Percentiles rank a stretch among this genome's conserved stretches.
Conservation (phyloP, 2,329 filamentous ascomycete species). For the Colletotrichum destructivum region DNA sequence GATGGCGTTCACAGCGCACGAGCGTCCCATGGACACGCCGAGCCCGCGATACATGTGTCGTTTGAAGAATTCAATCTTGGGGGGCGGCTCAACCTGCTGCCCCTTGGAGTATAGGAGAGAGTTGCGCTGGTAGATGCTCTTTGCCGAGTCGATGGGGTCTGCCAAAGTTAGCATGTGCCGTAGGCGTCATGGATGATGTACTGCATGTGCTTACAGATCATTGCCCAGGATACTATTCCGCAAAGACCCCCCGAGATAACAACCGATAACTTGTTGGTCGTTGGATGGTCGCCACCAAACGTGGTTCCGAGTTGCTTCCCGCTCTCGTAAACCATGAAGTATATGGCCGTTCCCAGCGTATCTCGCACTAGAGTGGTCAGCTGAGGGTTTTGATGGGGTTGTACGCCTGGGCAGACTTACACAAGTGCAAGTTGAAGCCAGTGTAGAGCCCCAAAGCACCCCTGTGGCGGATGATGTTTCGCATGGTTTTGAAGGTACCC, state of each 20-base stretch:
- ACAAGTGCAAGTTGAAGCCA: constrained; percentile 82
- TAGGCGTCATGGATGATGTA: neutral
- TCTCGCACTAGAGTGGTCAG: constrained; percentile 75
- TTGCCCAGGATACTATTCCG: constrained; percentile 86
- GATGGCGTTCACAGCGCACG: constrained; percentile 87
- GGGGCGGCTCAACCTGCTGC: constrained; percentile 74
- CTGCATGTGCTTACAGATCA: constrained; percentile 71
- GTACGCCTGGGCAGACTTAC: constrained; percentile 64
- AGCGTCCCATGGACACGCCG: constrained; percentile 86
- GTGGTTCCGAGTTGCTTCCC: constrained; percentile 86
- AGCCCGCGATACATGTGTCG: constrained; percentile 86
- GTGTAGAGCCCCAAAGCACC: constrained; percentile 84
- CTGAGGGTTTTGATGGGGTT: constrained; percentile 29
- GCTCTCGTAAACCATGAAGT: constrained; percentile 92
- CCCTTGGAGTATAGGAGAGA: constrained; percentile 79
- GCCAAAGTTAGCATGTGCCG: constrained; percentile 27
- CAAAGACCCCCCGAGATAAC: constrained; percentile 85
- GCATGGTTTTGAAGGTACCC: constrained; percentile 82
- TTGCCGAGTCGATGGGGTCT: constrained; percentile 85
- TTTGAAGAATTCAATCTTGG: constrained; percentile 85
- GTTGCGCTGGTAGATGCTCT: constrained; percentile 88
- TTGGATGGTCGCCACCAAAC: constrained; percentile 77
- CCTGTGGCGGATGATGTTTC: constrained; percentile 82
- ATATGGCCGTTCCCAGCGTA: constrained; percentile 86
- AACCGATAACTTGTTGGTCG: constrained; percentile 85